phyloP scores from a whole-genome alignment of 106 monocot genomes.

The Dendrobium catenatum region DNA sequence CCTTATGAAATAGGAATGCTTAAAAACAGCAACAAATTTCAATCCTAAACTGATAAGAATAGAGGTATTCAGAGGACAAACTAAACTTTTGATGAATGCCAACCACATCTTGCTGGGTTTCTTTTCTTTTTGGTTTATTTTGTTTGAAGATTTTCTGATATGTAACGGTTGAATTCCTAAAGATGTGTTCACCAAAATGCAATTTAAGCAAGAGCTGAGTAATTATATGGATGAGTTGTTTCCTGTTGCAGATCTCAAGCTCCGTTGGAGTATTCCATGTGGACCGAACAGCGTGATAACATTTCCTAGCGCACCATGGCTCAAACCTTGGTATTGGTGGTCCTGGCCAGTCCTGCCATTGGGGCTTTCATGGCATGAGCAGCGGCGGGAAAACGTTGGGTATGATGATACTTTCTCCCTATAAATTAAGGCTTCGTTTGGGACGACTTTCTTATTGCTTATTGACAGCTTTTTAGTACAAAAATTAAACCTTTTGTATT shows the following conservation, averaged over 20 bases:
- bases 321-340: constrained; percentile 98
- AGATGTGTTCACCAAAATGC: neutral
- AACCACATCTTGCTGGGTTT: no score
- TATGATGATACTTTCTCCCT: constrained; percentile 17
- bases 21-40: no score
- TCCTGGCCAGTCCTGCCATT: constrained; percentile 87
- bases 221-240: neutral
- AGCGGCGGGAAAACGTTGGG: constrained; percentile 64
- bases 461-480: no score
- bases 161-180: neutral
- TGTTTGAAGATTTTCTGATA: neutral
- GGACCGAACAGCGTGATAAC: constrained; percentile 95
- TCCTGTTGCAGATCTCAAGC: constrained; percentile 58
- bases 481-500: no score
- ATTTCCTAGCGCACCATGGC: constrained; percentile 85
- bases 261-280: constrained; percentile 84
- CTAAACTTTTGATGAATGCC: no score
- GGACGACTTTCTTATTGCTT: no score
- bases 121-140: no score
- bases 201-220: neutral
- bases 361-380: constrained; percentile 77
- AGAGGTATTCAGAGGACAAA: no score
- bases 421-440: neutral
- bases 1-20: neutral
- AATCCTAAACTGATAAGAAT: no score